Evolutionary conservation across 2,329 filamentous ascomycete genomes (phyloP).

Genomic region (Westerdykella ornata): DNA sequence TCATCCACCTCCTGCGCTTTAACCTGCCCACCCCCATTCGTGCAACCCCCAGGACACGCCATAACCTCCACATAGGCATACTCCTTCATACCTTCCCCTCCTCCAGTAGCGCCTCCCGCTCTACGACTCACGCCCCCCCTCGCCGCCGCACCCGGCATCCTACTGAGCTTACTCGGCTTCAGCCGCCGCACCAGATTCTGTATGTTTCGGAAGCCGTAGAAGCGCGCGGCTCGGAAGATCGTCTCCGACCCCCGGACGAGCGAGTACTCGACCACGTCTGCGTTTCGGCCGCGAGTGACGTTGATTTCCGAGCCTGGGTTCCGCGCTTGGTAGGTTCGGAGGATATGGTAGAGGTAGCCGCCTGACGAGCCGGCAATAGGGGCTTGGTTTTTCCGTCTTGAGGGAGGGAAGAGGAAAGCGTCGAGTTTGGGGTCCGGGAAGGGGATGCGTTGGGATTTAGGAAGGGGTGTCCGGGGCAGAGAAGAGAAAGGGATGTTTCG

Average conservation of each 20-base stretch:
- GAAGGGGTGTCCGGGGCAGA: slow-evolving; percentile 55
- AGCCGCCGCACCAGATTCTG: slow-evolving; percentile 92
- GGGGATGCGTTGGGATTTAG: slow-evolving; percentile 41
- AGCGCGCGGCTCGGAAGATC: slow-evolving; percentile 56
- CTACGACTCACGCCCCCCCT: slow-evolving; percentile 46
- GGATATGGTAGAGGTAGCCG: slow-evolving; percentile 79
- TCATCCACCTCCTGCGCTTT: slow-evolving; percentile 70
- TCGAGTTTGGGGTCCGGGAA: slow-evolving; percentile 71
- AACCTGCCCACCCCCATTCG: slow-evolving; percentile 93
- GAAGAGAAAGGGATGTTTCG: slow-evolving; percentile 69
- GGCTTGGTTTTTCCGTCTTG: slow-evolving; percentile 37
- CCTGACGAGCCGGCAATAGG: slow-evolving; percentile 71
- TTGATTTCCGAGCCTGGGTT: slow-evolving; percentile 67
- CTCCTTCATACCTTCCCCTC: slow-evolving; percentile 57
- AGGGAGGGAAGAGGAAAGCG: slow-evolving; percentile 63
- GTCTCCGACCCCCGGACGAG: slow-evolving; percentile 48
- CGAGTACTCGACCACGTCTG: slow-evolving; percentile 81
- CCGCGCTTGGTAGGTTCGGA: slow-evolving; percentile 64
- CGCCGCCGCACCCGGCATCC: slow-evolving; percentile 25
- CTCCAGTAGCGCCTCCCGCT: slow-evolving; percentile 61
- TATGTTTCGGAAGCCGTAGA: slow-evolving; percentile 97
- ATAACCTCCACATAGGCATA: slow-evolving; percentile 97
- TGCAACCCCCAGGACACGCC: slow-evolving; percentile 98
- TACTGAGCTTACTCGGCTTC: slow-evolving; percentile 70
- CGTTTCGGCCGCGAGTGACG: slow-evolving; percentile 71